Evolutionary conservation across 2,329 filamentous ascomycete species (phyloP).

Genomic region (Zymoseptoria passerinii): DNA sequence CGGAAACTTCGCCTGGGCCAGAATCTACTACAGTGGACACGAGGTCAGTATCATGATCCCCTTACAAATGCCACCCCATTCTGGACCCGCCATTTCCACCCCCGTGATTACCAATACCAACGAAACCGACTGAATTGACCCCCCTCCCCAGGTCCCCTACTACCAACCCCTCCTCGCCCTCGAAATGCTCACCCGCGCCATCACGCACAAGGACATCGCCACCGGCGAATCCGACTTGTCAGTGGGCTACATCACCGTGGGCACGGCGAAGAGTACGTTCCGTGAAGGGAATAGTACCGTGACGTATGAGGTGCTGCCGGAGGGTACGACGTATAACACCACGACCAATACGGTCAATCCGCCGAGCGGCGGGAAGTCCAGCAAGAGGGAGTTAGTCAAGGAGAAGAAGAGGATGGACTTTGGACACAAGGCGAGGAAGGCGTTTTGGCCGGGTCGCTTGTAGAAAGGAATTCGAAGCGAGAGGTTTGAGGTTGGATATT

Average conservation of each 20-base stretch:
- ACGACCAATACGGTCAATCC: conserved; percentile 16
- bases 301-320: conserved; percentile 34
- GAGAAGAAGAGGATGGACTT: neutral
- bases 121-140: neutral
- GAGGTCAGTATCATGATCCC: conserved; percentile 22
- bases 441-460: conserved; percentile 5
- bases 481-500: too few species aligned
- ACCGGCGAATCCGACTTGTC: conserved; percentile 34
- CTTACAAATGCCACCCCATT: too few species aligned
- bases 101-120: too few species aligned
- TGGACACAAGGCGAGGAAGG: conserved; percentile 3
- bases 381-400: neutral
- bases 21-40: conserved; percentile 43
- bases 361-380: neutral
- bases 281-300: conserved; percentile 40
- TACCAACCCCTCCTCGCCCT: conserved; percentile 43
- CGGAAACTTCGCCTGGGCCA: conserved; percentile 42
- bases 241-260: conserved; percentile 18
- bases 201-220: conserved; percentile 42
- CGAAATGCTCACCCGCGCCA: conserved; percentile 42
- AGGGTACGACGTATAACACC: conserved; percentile 39
- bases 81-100: too few species aligned
- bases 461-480: neutral
- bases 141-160: conserved; percentile 35
- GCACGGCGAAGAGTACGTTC: conserved; percentile 22